Base-by-base conservation (phyloP, 176 grass and related monocot genomes). In the Musa itinerans region DNA sequence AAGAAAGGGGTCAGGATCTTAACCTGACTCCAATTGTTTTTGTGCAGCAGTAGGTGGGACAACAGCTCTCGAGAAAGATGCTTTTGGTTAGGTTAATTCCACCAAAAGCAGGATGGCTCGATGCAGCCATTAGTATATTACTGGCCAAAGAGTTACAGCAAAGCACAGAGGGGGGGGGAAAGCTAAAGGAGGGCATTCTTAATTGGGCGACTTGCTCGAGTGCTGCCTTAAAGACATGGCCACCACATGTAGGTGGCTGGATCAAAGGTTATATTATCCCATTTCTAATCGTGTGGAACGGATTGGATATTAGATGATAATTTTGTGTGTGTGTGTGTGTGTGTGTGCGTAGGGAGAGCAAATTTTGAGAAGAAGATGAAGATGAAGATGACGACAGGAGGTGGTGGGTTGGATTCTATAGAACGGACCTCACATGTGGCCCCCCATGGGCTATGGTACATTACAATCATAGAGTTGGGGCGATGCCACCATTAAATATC, bases 401-500 rank as follows among this genome's bases (percentile, higher is more conserved):
- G 50, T 58, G 56, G 52, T 43, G 24, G 11, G 59, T 63, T 63
- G 57, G 43, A 21, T 63, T n/a, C n/a, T 79, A 53, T 66, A 79
- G n/a, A 62, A 54, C 76, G 80, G 82, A 54, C n/a, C 54, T 77
- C 62, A 52, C 83, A 68, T 68, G 68, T 81, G 80, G 54, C 63
- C 91, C 81, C 82, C 87, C 57, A 74, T 26, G 59, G 34, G 48
- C 65, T 77, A 48, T 78, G 49, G 80, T 63, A 78, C 76, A 53
- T 83, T 56, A 83, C 86, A 73, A 85, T 86, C 74, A 75, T 78
- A 78, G 80, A 83, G 27, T 72, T 80, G 80, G 84, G 71, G 74
- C 83, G 70, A 74, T 64, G 79, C 66, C 26, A 34, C 63, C 63
- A 78, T 68, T 78, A 68, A 78, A 68, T 68, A 67, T 15, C 48